Evolutionary conservation across 306 rosid genomes (phyloP).

Genomic region (Dalbergia oliveri): DNA sequence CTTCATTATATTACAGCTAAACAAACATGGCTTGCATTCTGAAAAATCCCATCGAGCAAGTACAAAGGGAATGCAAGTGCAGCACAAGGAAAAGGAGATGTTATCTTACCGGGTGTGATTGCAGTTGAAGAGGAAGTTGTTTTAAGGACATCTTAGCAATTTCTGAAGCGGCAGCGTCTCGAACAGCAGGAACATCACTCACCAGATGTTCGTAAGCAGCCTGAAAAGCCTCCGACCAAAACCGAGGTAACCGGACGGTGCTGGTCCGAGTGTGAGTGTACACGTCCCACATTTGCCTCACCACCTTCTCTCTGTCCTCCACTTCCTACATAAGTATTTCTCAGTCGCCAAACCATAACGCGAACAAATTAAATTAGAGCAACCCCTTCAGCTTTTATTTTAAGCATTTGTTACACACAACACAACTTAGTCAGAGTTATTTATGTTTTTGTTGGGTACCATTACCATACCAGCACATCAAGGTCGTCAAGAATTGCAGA

Average conservation of each 20-base stretch:
- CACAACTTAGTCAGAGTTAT: too few species aligned
- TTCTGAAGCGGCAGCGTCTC: slow-evolving; percentile 75
- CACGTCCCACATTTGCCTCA: slow-evolving; percentile 83
- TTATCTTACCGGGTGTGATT: slow-evolving; percentile 47
- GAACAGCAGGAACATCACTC: slow-evolving; percentile 62
- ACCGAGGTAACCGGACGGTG: slow-evolving; percentile 59
- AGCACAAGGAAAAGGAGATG: background rate
- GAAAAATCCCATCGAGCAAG: too few species aligned
- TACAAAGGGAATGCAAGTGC: too few species aligned
- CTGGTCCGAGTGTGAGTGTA: slow-evolving; percentile 51
- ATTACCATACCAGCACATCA: slow-evolving; percentile 75
- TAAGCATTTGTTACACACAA: background rate
- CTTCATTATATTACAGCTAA: too few species aligned
- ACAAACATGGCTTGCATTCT: background rate
- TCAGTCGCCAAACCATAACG: too few species aligned
- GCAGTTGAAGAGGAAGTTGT: slow-evolving; percentile 45
- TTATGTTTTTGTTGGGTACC: background rate
- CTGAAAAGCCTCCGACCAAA: slow-evolving; percentile 86
- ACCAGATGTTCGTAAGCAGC: slow-evolving; percentile 83
- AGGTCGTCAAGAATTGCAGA: slow-evolving; percentile 59
- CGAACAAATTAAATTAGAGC: background rate
- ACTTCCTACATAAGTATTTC: slow-evolving; percentile 61
- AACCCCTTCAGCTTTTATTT: too few species aligned
- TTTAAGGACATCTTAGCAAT: slow-evolving; percentile 83
- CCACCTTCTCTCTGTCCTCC: slow-evolving; percentile 84